Conservation (phyloP, 1,284 basidiomycete genomes). For the Leccinum fallax region DNA sequence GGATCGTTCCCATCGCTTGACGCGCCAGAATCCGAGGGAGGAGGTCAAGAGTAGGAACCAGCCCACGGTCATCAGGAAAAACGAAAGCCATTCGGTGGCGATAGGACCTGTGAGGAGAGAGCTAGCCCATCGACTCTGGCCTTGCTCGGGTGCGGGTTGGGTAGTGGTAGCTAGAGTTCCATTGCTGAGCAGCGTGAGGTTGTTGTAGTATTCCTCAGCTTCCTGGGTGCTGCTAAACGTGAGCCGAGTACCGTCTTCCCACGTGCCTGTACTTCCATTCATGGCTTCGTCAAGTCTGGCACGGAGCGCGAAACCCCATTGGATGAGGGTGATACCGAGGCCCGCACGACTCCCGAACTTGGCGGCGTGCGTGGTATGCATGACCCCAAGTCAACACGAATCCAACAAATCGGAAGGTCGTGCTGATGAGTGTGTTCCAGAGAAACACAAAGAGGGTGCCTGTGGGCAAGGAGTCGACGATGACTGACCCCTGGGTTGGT, state of each 20-base stretch:
- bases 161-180: slow-evolving; percentile 13
- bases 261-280: slow-evolving; percentile 32
- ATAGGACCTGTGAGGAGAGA: slow-evolving; percentile 49
- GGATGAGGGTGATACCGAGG: slow-evolving; percentile 92
- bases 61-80: slow-evolving; percentile 91
- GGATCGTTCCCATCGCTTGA: slow-evolving; percentile 84
- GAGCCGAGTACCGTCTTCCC: slow-evolving; percentile 30
- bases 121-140: slow-evolving; percentile 24
- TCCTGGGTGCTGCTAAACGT: slow-evolving; percentile 49
- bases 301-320: slow-evolving; percentile 90
- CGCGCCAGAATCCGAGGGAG: slow-evolving; percentile 88
- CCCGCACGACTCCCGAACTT: slow-evolving; percentile 94
- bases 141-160: slow-evolving; percentile 15
- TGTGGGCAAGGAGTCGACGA: slow-evolving; percentile 77
- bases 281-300: slow-evolving; percentile 37
- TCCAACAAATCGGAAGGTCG: slow-evolving; percentile 97
- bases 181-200: slow-evolving; percentile 13
- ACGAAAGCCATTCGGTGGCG: slow-evolving; percentile 87
- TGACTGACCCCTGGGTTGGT: slow-evolving; percentile 60
- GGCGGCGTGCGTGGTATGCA: slow-evolving; percentile 94
- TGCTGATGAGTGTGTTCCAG: slow-evolving; percentile 92
- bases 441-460: slow-evolving; percentile 85
- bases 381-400: slow-evolving; percentile 92
- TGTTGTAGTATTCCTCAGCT: slow-evolving; percentile 48
- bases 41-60: slow-evolving; percentile 93